These are phyloP conservation scores for Podospora comata DNA, from an alignment of 495 filamentous ascomycete species.

Conservation along the genomic window DNA sequence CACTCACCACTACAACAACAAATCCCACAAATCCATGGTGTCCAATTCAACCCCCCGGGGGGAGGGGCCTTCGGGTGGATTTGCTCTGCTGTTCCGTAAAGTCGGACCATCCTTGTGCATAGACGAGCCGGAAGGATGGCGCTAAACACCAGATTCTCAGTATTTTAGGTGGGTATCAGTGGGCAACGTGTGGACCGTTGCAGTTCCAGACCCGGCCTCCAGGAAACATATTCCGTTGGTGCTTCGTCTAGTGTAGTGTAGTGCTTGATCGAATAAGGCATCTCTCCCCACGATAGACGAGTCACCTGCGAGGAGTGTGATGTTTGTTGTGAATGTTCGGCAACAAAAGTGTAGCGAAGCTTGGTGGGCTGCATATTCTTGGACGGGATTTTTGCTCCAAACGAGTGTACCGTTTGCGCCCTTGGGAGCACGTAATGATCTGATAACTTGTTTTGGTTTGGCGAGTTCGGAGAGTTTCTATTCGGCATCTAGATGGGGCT, in stretches of 20 bases:
- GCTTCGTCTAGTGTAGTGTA: not conserved
- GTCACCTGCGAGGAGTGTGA: too few relatives aligned
- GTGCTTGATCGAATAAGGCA: not conserved
- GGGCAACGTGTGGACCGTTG: not conserved
- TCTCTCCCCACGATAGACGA: not conserved
- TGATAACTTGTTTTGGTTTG: not conserved
- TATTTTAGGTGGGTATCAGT: not conserved
- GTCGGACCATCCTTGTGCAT: conserved; percentile 2
- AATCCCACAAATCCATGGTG: not conserved
- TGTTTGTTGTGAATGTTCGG: not conserved
- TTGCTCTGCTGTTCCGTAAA: not conserved
- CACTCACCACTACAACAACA: not conserved
- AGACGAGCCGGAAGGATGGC: conserved; percentile 3
- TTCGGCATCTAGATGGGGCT: not conserved
- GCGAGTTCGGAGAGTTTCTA: not conserved
- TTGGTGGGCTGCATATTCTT: not conserved
- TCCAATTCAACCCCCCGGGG: too few relatives aligned
- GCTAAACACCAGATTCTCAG: not conserved
- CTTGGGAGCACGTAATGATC: not conserved
- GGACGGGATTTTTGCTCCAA: not conserved
- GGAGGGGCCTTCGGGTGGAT: not conserved
- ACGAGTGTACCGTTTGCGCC: not conserved
- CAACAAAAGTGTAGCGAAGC: not conserved
- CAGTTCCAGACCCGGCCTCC: not conserved
- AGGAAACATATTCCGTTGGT: conserved; percentile 3